phyloP scores from a whole-genome alignment of 306 rosid genomes.

The Elaeagnus macrophylla region DNA sequence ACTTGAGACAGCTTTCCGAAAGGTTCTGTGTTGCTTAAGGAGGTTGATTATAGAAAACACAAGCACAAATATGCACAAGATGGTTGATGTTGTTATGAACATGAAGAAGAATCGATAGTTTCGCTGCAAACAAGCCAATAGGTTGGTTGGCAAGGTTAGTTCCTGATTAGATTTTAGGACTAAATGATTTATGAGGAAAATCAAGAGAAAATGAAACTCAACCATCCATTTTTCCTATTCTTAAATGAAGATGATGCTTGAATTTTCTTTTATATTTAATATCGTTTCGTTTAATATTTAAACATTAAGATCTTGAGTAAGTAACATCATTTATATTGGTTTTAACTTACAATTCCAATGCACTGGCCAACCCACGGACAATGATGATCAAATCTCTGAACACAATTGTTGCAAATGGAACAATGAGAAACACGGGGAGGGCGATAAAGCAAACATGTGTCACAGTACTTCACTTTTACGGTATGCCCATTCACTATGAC shows the following conservation, averaged over 20 bases:
- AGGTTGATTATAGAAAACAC: conserved; percentile 54
- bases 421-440: conserved; percentile 97
- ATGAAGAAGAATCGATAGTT: conserved; percentile 86
- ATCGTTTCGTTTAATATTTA: no score
- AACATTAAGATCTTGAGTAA: no score
- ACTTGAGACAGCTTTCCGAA: conserved; percentile 33
- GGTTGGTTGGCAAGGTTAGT: conserved; percentile 21
- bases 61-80: conserved; percentile 70
- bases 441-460: conserved; percentile 89
- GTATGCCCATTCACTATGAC: conserved; percentile 61
- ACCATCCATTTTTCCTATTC: not conserved
- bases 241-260: not conserved
- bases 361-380: conserved; percentile 99
- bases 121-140: conserved; percentile 53
- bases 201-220: not conserved
- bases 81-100: conserved; percentile 80
- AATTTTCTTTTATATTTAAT: no score
- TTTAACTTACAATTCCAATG: conserved; percentile 75
- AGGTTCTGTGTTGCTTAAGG: conserved; percentile 2
- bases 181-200: not conserved
- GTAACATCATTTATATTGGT: not conserved
- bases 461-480: conserved; percentile 89
- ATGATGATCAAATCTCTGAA: conserved; percentile 95
- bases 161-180: not conserved
- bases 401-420: conserved; percentile 96